Evolutionary conservation across 2,329 filamentous ascomycete genomes (phyloP).

Genomic region (Colletotrichum endophyticum): DNA sequence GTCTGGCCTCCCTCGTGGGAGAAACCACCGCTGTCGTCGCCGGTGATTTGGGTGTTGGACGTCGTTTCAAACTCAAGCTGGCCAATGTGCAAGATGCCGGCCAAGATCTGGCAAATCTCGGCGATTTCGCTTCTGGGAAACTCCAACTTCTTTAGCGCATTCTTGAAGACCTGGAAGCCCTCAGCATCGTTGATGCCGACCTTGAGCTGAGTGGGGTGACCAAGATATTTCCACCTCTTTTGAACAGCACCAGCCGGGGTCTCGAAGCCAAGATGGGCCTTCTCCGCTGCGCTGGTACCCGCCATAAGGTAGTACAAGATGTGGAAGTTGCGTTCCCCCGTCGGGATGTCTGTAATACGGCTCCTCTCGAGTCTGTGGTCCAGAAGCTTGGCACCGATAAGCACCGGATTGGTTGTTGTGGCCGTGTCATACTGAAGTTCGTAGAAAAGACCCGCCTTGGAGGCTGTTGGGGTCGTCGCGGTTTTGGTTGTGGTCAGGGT

Average conservation of each 20-base stretch:
- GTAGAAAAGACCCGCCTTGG: conserved; percentile 93
- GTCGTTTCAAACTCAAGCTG: conserved; percentile 92
- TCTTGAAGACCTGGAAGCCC: conserved; percentile 98
- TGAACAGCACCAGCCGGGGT: conserved; percentile 53
- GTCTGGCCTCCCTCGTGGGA: conserved; percentile 92
- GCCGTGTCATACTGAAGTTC: conserved; percentile 96
- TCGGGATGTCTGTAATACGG: conserved; percentile 88
- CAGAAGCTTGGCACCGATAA: conserved; percentile 93
- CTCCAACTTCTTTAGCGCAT: conserved; percentile 89
- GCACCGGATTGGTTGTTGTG: conserved; percentile 79
- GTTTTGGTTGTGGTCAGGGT: conserved; percentile 97
- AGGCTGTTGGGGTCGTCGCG: conserved; percentile 91
- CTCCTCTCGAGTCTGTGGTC: conserved; percentile 93
- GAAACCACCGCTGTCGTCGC: conserved; percentile 93
- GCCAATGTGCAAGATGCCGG: conserved; percentile 94
- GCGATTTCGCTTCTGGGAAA: conserved; percentile 94
- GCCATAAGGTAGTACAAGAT: conserved; percentile 93
- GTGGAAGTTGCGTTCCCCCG: conserved; percentile 96
- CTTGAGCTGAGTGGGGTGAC: conserved; percentile 95
- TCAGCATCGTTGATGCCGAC: conserved; percentile 96
- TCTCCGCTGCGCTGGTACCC: conserved; percentile 90
- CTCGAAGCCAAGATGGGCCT: conserved; percentile 76
- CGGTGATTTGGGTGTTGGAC: conserved; percentile 77
- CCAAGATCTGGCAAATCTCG: conserved; percentile 94
- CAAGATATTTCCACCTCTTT: conserved; percentile 94